Conservation (phyloP, 139 green algal genomes). For the Yamagishiella unicocca region DNA sequence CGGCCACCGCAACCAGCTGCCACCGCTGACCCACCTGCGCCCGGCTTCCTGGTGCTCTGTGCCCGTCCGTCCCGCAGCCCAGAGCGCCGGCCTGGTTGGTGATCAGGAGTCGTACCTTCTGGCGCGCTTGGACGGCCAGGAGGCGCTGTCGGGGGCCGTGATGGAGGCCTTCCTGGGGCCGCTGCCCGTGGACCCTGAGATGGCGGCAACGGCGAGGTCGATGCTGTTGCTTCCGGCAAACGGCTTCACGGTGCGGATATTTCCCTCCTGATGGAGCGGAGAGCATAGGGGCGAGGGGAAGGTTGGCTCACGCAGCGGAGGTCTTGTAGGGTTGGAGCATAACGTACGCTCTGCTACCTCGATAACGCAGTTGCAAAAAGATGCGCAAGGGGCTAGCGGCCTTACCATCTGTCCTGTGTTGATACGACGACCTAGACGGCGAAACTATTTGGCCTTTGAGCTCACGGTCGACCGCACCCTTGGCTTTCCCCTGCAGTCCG, state of each 20-base stretch:
- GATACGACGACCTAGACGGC: background rate
- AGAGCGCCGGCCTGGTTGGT: background rate
- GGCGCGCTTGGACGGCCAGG: background rate
- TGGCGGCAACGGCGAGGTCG: background rate
- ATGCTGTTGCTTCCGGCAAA: constrained; percentile 17
- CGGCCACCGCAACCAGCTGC: background rate
- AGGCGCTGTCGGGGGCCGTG: constrained; percentile 30
- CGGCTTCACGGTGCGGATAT: constrained; percentile 11
- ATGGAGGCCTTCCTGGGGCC: constrained; percentile 29
- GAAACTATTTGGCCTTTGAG: background rate
- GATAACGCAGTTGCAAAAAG: background rate
- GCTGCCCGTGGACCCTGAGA: constrained; percentile 19
- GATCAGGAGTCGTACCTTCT: constrained; percentile 39
- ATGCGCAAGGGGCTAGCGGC: too few species aligned
- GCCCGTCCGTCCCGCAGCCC: background rate
- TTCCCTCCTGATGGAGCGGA: background rate
- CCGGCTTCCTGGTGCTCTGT: background rate
- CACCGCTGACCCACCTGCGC: background rate
- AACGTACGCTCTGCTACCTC: background rate
- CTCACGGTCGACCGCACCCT: background rate
- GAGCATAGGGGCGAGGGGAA: background rate
- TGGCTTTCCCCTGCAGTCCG: background rate
- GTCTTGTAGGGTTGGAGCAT: background rate
- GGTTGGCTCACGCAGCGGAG: too few species aligned
- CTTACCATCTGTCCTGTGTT: too few species aligned